Base-by-base conservation (phyloP, 164 flowering plant species). In the Magnolia kwangsiensis region DNA sequence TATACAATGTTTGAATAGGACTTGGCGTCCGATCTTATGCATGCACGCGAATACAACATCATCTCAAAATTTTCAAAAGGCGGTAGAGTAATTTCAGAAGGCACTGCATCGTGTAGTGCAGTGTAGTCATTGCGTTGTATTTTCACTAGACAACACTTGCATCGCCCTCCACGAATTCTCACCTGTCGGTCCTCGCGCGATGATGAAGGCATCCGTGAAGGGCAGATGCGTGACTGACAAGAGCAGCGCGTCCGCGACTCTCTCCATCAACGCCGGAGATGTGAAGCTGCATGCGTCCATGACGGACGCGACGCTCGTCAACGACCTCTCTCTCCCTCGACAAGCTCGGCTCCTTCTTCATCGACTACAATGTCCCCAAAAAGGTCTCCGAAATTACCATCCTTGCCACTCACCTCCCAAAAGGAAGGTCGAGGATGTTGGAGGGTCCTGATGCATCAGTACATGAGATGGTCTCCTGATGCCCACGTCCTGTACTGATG, bases 321-420 rank as follows among this genome's bases (percentile, higher is more conserved):
- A 80, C 45, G 99, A 97, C 63, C 97, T 96, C 72, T 82, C 80
- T 96, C 21, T 81, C 92, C 71, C 81, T 92, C 68, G 98, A 96
- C 78, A 96, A 92, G 78, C 98, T 97, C 13, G 97, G 98, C 10
- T 88, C 67, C 83, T 96, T 96, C 86, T 79, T 86, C 75, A 63
- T 94, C 79, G 93, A 89, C 75, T 96, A 91, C 85, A 79, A 92
- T 78, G 97, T 96, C 75, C 95, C 97, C 78, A 88, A 84, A 76
- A 87, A 91, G 90, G 99, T 92, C 20, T 5, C 13, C 27, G 1
- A 16, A 19, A n/a, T 66, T 14, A 20, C 68, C 68, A 65, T 20
- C 1, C n/a, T 2, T 31, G n/a, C 71, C 50, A 13, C 50, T 29
- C 49, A 23, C 18, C 70, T 29, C 19, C 27, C 45, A 37, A 37